Evolutionary conservation across 2,329 filamentous ascomycete species (phyloP).

Genomic region (Plectosphaerella plurivora): DNA sequence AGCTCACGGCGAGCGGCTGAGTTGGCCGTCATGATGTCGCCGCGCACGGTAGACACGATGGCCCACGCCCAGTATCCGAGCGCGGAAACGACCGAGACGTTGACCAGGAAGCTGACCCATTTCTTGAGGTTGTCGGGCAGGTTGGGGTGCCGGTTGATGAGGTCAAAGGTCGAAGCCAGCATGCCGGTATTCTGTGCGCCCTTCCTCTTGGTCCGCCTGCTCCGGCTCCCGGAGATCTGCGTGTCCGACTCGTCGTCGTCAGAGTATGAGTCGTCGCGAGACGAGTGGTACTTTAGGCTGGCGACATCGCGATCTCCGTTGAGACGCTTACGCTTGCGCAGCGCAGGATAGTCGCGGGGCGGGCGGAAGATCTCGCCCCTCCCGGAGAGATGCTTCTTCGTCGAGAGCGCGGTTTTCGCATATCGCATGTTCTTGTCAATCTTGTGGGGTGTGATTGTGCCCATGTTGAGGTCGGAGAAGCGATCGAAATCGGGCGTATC

Average conservation of each 20-base stretch:
- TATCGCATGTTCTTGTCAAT: slow-evolving; percentile 42
- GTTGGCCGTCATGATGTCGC: slow-evolving; percentile 70
- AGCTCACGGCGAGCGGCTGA: slow-evolving; percentile 65
- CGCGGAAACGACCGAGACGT: slow-evolving; percentile 52
- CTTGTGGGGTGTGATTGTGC: slow-evolving; percentile 40
- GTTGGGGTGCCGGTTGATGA: slow-evolving; percentile 52
- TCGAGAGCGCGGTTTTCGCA: slow-evolving; percentile 31
- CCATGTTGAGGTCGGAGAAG: slow-evolving; percentile 36
- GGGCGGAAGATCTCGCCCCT: slow-evolving; percentile 59
- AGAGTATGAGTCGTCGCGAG: slow-evolving; percentile 39
- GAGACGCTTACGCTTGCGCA: slow-evolving; percentile 50
- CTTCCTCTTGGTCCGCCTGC: slow-evolving; percentile 13
- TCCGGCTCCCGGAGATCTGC: slow-evolving; percentile 1
- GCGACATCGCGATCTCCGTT: slow-evolving; percentile 48
- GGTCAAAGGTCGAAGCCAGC: slow-evolving; percentile 40
- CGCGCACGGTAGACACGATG: slow-evolving; percentile 64
- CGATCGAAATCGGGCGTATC: slow-evolving; percentile 50
- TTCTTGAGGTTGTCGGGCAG: slow-evolving; percentile 55
- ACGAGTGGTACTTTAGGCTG: slow-evolving; percentile 40
- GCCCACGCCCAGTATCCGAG: slow-evolving; percentile 64
- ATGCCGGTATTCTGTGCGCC: slow-evolving; percentile 17
- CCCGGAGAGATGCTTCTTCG: slow-evolving; percentile 44
- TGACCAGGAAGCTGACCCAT: slow-evolving; percentile 59
- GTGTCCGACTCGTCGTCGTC: slow-evolving; percentile 30
- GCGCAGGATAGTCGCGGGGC: slow-evolving; percentile 31